Conservation (phyloP, 2,329 filamentous ascomycete species). For the Fusarium armeniacum region DNA sequence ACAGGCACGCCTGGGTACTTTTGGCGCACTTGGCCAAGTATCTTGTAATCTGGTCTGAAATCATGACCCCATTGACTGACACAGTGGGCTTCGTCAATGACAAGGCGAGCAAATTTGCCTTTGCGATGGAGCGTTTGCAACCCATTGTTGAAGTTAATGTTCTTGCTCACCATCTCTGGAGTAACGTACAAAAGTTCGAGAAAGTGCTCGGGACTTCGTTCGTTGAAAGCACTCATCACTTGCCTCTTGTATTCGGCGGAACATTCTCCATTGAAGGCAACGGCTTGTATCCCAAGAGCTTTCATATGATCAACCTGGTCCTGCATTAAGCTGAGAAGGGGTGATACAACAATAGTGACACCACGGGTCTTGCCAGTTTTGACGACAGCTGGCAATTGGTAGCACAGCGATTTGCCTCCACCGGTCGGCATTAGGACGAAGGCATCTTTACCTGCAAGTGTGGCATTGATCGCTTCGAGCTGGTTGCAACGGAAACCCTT, state of each 20-base stretch:
- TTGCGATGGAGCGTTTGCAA: constrained; percentile 78
- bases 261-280: constrained; percentile 84
- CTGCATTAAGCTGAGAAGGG: constrained; percentile 94
- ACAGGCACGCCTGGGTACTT: constrained; percentile 85
- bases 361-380: constrained; percentile 84
- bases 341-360: constrained; percentile 94
- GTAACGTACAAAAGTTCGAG: constrained; percentile 95
- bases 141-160: constrained; percentile 73
- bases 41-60: constrained; percentile 96
- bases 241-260: constrained; percentile 71
- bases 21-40: constrained; percentile 78
- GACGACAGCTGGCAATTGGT: constrained; percentile 91
- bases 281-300: constrained; percentile 81
- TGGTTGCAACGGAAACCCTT: constrained; percentile 91
- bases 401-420: constrained; percentile 96
- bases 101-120: constrained; percentile 84
- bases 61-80: constrained; percentile 99
- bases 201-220: constrained; percentile 77
- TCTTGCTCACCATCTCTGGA: constrained; percentile 95
- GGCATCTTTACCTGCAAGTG: constrained; percentile 85
- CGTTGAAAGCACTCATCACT: constrained; percentile 75
- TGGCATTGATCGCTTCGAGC: constrained; percentile 95
- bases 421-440: constrained; percentile 99
- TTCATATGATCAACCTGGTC: constrained; percentile 91
- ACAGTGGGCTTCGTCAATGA: constrained; percentile 99